Evolutionary conservation across 441 rosid genomes (phyloP), one percentile per base, ranked within the genome.

Genomic region (Erodium chrysanthum): DNA sequence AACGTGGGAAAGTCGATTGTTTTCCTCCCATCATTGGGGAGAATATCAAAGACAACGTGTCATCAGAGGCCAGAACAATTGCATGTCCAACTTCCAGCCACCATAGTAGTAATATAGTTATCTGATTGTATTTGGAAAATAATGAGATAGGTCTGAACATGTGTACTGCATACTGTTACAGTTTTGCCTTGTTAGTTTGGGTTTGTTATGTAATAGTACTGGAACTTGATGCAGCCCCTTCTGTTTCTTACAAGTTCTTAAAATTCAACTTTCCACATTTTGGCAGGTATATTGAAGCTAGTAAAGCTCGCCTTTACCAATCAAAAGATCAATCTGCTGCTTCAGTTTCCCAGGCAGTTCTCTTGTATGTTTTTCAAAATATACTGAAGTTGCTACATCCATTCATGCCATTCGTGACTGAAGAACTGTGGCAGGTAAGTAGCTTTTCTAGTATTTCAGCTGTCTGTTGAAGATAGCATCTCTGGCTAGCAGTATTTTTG

Each of bases 331-430:
- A 67, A 74, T 80, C 88, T 58, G 78, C 20, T 72, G 81, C 86
- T 75, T 74, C 78, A 64, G 75, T 77, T 73, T 86, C 96, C 33
- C 98, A 89, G 83, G 85, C 97, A 21, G 95, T 90, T 78, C 80
- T 90, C 40, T 76, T 93, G 62, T 89, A 93, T 77, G 91, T 89
- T 75, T 93, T 88, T 66, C 88, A 87, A 81, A 89, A 85, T 71
- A 78, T 86, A 71, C 86, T 93, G 73, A 90, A 88, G 80, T 78
- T 90, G 81, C 82, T 93, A 25, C 98, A 93, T 81, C 98, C 98
- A 4, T 93, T 93, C 76, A 93, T 93, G 97, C 97, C 97, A 8
- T 93, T 93, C 73, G 98, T 93, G 63, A 90, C 95, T 0, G 97
- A 93, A 77, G 91, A 86, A 68, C 85, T 90, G 14, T 93, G 97